A percentile compares a stretch with the other conserved stretches of the same genome.
Conservation (phyloP, 768 basidiomycete species). For the Sarcodon aspratus region DNA sequence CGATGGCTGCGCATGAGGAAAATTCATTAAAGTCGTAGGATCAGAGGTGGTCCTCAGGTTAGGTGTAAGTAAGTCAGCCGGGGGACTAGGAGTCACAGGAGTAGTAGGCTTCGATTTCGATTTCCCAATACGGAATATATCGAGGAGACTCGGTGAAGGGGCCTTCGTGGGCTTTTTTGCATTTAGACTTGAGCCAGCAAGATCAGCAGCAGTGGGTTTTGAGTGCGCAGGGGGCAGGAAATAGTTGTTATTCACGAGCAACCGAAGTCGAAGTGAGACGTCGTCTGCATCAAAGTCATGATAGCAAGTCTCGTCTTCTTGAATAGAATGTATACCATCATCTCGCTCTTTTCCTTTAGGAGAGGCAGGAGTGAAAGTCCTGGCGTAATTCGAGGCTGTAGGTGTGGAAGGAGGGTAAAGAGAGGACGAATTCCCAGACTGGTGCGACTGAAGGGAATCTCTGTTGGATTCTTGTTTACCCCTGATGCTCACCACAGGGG, state of each 20-base stretch:
- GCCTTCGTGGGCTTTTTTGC: conserved; percentile 32
- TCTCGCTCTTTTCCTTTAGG: conserved; percentile 25
- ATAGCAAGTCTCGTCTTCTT: conserved; percentile 5
- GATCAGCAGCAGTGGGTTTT: conserved; percentile 63
- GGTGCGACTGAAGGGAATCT: conserved; percentile 45
- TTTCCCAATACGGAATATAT: conserved; percentile 61
- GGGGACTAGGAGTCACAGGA: conserved; percentile 19
- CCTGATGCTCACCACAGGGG: conserved; percentile 6
- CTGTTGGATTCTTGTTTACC: conserved; percentile 18
- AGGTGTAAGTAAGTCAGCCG: conserved; percentile 10
- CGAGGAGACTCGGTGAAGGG: conserved; percentile 47
- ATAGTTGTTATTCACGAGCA: conserved; percentile 81
- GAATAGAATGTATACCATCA: conserved; percentile 29
- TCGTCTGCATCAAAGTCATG: conserved; percentile 48
- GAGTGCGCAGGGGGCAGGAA: conserved; percentile 82
- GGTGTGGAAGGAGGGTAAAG: conserved; percentile 68
- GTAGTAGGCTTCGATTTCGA: conserved; percentile 52
- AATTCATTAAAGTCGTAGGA: conserved; percentile 28
- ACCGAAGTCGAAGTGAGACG: conserved; percentile 72
- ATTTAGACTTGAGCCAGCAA: conserved; percentile 30
- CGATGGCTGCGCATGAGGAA: conserved; percentile 24
- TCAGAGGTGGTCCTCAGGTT: conserved; percentile 54
- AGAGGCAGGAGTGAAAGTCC: conserved; percentile 51
- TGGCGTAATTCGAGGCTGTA: conserved; percentile 51
- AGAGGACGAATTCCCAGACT: conserved; percentile 64